Conservation (phyloP, 2,329 filamentous ascomycete genomes). For the Exophiala mesophila region DNA sequence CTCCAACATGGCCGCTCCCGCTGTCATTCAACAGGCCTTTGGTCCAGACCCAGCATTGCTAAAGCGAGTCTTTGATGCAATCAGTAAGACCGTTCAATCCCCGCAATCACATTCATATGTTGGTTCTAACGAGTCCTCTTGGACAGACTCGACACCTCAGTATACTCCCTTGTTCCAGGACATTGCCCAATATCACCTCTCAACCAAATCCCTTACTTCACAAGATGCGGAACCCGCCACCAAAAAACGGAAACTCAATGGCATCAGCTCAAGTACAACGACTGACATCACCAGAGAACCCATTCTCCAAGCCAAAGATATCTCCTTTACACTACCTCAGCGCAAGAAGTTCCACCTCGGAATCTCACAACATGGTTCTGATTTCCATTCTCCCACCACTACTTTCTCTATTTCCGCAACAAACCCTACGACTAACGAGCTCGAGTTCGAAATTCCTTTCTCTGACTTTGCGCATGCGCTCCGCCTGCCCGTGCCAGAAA, state of each 20-base stretch:
- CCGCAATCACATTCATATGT: not conserved
- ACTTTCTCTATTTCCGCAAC: conserved; percentile 43
- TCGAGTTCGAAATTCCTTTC: conserved; percentile 48
- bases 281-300: conserved; percentile 25
- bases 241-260: conserved; percentile 49
- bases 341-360: conserved; percentile 61
- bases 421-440: conserved; percentile 46
- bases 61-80: conserved; percentile 21
- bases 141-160: conserved; percentile 14
- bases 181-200: conserved; percentile 43
- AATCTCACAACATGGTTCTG: conserved; percentile 39
- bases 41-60: conserved; percentile 8
- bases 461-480: conserved; percentile 48
- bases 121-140: not conserved
- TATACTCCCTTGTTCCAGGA: conserved; percentile 42
- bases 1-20: conserved; percentile 10
- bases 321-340: conserved; percentile 58
- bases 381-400: conserved; percentile 6
- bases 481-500: conserved; percentile 60
- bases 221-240: conserved; percentile 32
- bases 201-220: conserved; percentile 14
- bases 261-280: conserved; percentile 19
- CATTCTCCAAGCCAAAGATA: conserved; percentile 47
- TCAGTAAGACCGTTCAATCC: conserved; percentile 7
- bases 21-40: conserved; percentile 16